Percentiles rank a stretch among this genome's conserved stretches.
phyloP scores from a whole-genome alignment of 73 alveolate species.

The Paramecium primaurelia region DNA sequence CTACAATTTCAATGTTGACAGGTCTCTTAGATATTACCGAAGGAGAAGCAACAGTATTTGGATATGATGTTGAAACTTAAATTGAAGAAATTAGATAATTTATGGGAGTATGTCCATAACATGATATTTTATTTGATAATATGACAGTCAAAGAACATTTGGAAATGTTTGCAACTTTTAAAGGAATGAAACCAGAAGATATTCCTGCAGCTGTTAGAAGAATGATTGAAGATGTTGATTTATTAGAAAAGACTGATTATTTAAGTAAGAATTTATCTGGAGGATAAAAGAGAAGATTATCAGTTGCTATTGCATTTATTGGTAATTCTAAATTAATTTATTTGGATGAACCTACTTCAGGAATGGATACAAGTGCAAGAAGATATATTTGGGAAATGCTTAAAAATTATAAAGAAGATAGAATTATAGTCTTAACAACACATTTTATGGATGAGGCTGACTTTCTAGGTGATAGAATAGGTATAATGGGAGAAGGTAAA shows the following conservation, averaged over 20 bases:
- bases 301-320: constrained; percentile 90
- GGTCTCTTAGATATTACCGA: constrained; percentile 72
- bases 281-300: constrained; percentile 90
- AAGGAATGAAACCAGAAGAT: constrained; percentile 77
- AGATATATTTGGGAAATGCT: constrained; percentile 95
- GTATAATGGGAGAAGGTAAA: constrained; percentile 90
- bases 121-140: constrained; percentile 90
- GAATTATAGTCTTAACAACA: constrained; percentile 93
- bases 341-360: constrained; percentile 97
- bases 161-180: constrained; percentile 78
- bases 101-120: constrained; percentile 99
- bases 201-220: constrained; percentile 69
- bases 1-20: constrained; percentile 91
- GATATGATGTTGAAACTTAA: constrained; percentile 69
- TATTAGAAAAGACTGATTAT: constrained; percentile 66
- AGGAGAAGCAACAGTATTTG: constrained; percentile 73
- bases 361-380: constrained; percentile 95
- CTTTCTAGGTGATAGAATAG: constrained; percentile 95
- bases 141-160: constrained; percentile 85
- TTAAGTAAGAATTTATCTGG: constrained; percentile 88
- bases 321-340: constrained; percentile 90
- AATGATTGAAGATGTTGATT: constrained; percentile 86
- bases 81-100: constrained; percentile 77
- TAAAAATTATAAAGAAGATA: constrained; percentile 80
- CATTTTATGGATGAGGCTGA: constrained; percentile 99